Conservation (phyloP, 768 basidiomycete species). For the Lactifluus pinguis region DNA sequence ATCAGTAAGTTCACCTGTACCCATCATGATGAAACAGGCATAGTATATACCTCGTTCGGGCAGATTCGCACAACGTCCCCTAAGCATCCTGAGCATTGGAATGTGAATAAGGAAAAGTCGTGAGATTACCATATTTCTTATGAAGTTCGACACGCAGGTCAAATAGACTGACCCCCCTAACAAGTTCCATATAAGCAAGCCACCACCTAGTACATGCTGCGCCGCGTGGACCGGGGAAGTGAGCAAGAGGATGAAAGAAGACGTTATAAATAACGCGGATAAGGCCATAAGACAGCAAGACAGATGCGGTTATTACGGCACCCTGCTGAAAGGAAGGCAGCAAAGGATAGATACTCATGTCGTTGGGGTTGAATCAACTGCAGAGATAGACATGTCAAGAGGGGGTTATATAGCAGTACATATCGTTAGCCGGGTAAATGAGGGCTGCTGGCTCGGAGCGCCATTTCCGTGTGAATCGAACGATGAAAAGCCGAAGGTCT, state of each 20-base stretch:
- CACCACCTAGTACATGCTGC: constrained; percentile 12
- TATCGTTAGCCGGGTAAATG: too few relatives aligned
- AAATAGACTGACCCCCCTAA: constrained; percentile 1
- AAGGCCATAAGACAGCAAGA: neutral
- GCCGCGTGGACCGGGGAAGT: constrained; percentile 11
- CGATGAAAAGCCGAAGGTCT: too few relatives aligned
- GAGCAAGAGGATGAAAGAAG: constrained; percentile 11
- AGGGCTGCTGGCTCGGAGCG: too few relatives aligned
- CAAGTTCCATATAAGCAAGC: constrained; percentile 14
- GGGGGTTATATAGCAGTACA: neutral
- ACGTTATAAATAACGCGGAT: neutral
- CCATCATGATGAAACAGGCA: neutral
- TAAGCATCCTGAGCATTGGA: neutral
- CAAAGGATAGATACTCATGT: neutral
- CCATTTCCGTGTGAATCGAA: too few relatives aligned
- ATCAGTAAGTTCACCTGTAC: neutral
- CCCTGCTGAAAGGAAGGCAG: neutral
- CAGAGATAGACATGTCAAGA: too few relatives aligned
- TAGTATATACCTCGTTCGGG: constrained; percentile 5
- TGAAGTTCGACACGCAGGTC: constrained; percentile 8
- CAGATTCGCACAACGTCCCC: constrained; percentile 11
- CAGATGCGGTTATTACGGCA: neutral
- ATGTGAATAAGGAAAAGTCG: neutral
- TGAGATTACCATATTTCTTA: constrained; percentile 2
- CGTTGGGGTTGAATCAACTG: neutral